Base-by-base conservation (phyloP, 805 yeast species). In the Starmerella potacharoeniae region DNA sequence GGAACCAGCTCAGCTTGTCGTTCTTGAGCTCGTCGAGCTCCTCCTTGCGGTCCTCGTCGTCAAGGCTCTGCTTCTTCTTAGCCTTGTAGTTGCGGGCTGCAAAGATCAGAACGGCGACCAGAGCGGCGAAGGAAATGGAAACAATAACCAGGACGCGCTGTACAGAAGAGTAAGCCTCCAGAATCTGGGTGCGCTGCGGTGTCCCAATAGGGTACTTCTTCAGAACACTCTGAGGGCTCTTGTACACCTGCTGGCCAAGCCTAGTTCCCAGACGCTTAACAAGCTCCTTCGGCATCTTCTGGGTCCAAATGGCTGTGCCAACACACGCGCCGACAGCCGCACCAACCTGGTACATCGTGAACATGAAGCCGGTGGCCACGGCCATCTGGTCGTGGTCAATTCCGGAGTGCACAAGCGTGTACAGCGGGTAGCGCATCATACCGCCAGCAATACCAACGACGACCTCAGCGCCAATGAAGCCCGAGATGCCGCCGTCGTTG, bases 261-360 rank as follows among this genome's bases (percentile, higher is more conserved):
- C 73, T 64, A 9, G 61, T 55, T 28, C 66, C 65, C 14, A 77
- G 60, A 51, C 75, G 61, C 48, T 70, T 66, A 35, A 64, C 55
- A 46, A 80, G 68, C 61, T 73, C 64, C 31, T 64, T 62, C 64
- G 79, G 83, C 63, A 84, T 70, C 35, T 73, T 65, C 59, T 81
- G 78, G 13, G 85, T 78, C 88, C 88, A 84, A 47, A 83, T 73
- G 33, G 87, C 86, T 59, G 86, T 87, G n/a, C 85, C 75, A 33
- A 84, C 75, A 37, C 82, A 68, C 39, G 77, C 68, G 33, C 89
- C 89, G 49, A 83, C 63, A 9, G 86, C 84, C 11, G 79, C 68
- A 10, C 90, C 90, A 53, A 83, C 73, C 60, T 79, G 75, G 66
- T 81, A 82, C 33, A 76, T 66, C 2, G 87, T 73, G 63, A 79